These are phyloP conservation scores for Populus trichocarpa DNA, from an alignment of 441 rosid genomes.

Conservation along the genomic window DNA sequence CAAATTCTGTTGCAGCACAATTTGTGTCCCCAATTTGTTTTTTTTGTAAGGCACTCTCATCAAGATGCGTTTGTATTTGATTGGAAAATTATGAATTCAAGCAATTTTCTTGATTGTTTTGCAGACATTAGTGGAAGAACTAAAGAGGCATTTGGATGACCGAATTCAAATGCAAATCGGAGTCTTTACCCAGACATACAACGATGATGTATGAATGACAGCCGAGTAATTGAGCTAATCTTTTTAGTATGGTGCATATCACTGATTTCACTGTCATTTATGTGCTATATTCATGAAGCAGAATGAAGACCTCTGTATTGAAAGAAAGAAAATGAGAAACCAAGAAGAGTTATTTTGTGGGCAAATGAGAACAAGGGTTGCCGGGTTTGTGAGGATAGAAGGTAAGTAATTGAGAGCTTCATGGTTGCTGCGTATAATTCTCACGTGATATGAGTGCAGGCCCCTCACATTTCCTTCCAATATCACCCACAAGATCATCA, in stretches of 20 bases:
- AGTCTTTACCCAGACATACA: not conserved
- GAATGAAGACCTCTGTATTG: not conserved
- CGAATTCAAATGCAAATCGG: not conserved
- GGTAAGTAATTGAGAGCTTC: too few species aligned
- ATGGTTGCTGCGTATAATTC: too few species aligned
- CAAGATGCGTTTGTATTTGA: not conserved
- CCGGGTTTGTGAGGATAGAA: too few species aligned
- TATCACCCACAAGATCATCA: too few species aligned
- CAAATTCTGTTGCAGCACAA: slow-evolving; percentile 5
- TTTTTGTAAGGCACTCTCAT: not conserved
- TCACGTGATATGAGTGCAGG: not conserved
- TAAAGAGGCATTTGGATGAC: not conserved
- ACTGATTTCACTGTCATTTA: not conserved
- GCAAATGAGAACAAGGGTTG: too few species aligned
- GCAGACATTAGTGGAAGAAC: not conserved
- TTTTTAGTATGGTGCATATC: not conserved
- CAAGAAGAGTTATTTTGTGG: too few species aligned
- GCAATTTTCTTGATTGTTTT: not conserved
- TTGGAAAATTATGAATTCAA: not conserved
- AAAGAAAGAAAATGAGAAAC: too few species aligned
- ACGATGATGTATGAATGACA: not conserved
- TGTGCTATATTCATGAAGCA: not conserved
- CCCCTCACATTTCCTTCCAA: not conserved
- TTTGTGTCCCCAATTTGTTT: slow-evolving; percentile 11
- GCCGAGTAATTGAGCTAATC: not conserved